Percentiles rank a stretch among this genome's conserved stretches.
Conservation (phyloP, 169 alveolate genomes). For the Plasmodium vivax region DNA sequence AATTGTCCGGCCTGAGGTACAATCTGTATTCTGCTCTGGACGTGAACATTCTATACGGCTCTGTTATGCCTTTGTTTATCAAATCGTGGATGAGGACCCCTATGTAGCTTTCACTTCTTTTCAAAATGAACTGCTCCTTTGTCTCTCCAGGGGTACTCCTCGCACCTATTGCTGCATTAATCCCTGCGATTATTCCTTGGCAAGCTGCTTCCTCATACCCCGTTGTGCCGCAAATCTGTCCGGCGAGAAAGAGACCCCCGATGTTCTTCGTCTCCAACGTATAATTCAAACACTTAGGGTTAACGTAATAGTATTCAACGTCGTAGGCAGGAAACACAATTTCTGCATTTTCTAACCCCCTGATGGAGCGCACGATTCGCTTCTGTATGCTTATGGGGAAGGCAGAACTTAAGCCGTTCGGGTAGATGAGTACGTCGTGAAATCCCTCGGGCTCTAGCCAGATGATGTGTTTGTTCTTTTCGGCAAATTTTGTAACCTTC, state of each 20-base stretch:
- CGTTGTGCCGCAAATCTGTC: slow-evolving; percentile 95
- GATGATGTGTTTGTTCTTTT: slow-evolving; percentile 86
- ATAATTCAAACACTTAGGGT: slow-evolving; percentile 84
- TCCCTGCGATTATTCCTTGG: slow-evolving; percentile 93
- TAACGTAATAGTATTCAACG: slow-evolving; percentile 91
- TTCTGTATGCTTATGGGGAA: slow-evolving; percentile 88
- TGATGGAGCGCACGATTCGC: slow-evolving; percentile 76
- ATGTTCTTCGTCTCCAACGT: slow-evolving; percentile 88
- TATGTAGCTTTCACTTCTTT: slow-evolving; percentile 87
- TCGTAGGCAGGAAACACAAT: slow-evolving; percentile 90
- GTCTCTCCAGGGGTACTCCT: neutral
- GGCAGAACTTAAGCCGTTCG: slow-evolving; percentile 93
- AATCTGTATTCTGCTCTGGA: slow-evolving; percentile 91
- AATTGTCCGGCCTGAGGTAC: slow-evolving; percentile 87
- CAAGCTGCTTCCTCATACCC: slow-evolving; percentile 97
- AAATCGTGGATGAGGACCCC: slow-evolving; percentile 94
- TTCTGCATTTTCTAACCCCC: slow-evolving; percentile 88
- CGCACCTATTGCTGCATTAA: slow-evolving; percentile 90
- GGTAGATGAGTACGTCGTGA: slow-evolving; percentile 86
- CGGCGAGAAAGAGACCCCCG: slow-evolving; percentile 88
- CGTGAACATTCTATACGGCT: slow-evolving; percentile 94
- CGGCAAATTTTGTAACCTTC: slow-evolving; percentile 86
- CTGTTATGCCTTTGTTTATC: slow-evolving; percentile 88
- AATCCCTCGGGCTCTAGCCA: slow-evolving; percentile 96
- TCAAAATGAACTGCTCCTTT: slow-evolving; percentile 72